Conservation (phyloP, 495 filamentous ascomycete genomes). For the Letharia columbiana region DNA sequence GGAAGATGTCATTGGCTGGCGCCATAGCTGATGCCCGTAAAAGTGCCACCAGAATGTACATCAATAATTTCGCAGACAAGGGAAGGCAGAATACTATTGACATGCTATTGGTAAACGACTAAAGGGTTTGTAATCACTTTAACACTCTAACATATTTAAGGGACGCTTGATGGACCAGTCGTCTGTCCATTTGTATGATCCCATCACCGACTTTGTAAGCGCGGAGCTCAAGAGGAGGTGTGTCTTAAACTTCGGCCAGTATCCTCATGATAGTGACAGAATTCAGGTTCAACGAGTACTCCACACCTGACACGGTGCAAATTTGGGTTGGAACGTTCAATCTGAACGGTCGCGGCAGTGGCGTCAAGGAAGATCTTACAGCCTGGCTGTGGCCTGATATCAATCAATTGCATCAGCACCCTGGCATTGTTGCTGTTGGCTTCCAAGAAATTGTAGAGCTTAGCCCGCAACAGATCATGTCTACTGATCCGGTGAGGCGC, state of each 20-base stretch:
- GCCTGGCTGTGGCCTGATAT: conserved; percentile 67
- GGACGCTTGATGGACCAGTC: conserved; percentile 75
- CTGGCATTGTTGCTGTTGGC: conserved; percentile 78
- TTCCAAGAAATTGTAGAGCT: conserved; percentile 98
- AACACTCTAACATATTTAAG: conserved; percentile 19
- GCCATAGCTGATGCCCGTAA: conserved; percentile 93
- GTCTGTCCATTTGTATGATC: conserved; percentile 82
- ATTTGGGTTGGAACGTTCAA: conserved; percentile 93
- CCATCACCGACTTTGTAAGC: conserved; percentile 81
- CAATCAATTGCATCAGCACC: conserved; percentile 43
- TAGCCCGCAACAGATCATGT: conserved; percentile 98
- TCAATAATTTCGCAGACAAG: conserved; percentile 96
- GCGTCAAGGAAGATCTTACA: conserved; percentile 69
- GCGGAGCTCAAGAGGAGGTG: conserved; percentile 59
- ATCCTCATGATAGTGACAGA: neutral
- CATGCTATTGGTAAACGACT: conserved; percentile 51
- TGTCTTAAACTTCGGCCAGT: neutral
- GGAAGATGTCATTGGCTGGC: conserved; percentile 92
- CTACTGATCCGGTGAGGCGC: conserved; percentile 80
- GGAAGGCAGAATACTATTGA: conserved; percentile 90
- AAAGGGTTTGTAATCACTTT: neutral
- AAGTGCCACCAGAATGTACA: conserved; percentile 84
- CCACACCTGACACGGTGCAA: conserved; percentile 41
- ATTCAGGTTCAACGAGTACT: conserved; percentile 41
- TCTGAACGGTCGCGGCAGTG: conserved; percentile 73